phyloP scores from a whole-genome alignment of 495 filamentous ascomycete species.

The Aspergillus baeticus region DNA sequence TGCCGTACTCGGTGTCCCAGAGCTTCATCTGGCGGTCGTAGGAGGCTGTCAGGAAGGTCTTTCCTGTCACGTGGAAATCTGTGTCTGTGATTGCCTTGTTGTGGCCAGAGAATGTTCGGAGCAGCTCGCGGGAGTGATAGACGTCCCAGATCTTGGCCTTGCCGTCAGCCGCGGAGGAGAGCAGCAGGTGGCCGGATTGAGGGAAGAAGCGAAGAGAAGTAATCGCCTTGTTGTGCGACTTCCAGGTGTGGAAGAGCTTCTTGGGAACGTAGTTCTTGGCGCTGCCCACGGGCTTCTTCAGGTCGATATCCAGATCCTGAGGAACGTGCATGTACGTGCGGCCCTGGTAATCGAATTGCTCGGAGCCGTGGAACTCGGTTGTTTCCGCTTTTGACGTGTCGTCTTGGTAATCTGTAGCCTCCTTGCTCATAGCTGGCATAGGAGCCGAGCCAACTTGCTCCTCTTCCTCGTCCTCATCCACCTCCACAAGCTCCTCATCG shows the following conservation, averaged over 20 bases:
- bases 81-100: conserved; percentile 87
- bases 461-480: conserved; percentile 41
- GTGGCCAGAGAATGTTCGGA: conserved; percentile 89
- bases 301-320: conserved; percentile 88
- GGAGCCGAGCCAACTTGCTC: conserved; percentile 43
- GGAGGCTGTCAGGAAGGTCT: conserved; percentile 83
- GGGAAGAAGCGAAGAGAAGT: conserved; percentile 89
- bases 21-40: conserved; percentile 95
- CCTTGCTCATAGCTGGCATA: conserved; percentile 54
- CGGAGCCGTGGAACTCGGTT: conserved; percentile 81
- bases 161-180: conserved; percentile 82
- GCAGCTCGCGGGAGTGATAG: conserved; percentile 81
- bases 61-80: conserved; percentile 79
- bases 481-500: conserved; percentile 79
- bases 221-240: conserved; percentile 80
- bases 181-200: conserved; percentile 76
- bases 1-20: conserved; percentile 96
- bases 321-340: conserved; percentile 83
- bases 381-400: conserved; percentile 63
- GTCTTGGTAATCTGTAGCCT: conserved; percentile 59
- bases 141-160: conserved; percentile 95
- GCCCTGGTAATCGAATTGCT: conserved; percentile 86
- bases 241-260: conserved; percentile 88
- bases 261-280: conserved; percentile 90
- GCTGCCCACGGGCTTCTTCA: conserved; percentile 75